Evolutionary conservation across 768 basidiomycete species (phyloP), one percentile per base, ranked within the genome.

Genomic region (Plicaturopsis crispa): DNA sequence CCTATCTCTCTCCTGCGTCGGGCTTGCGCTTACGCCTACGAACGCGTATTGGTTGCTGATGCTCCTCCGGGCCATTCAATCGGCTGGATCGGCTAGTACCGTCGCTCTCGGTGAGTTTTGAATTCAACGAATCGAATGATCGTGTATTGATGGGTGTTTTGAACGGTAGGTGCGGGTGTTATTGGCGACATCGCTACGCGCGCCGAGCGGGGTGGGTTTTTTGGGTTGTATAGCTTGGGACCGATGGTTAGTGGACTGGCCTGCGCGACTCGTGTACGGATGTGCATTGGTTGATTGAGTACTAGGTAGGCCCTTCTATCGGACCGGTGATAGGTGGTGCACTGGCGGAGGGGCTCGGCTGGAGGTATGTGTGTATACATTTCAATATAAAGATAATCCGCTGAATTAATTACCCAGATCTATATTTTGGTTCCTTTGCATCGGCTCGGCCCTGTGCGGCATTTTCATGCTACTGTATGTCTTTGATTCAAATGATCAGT

Each of bases 11-110:
- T 74, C 85, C 2, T 90, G 85, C 49, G 62, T 89, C 60, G 75
- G 73, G 30, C 48, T 73, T 6, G 72, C 72, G 4, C 49, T 70
- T 7, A 59, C 62, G 14, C 71, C 72, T 1, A 69, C 67, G 0
- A 50, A 59, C 4, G 81, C 69, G 3, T 91, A 84, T 53, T 90
- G 84, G 85, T 60, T 87, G 4, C 62, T 91, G 8, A 70, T 91
- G 63, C 47, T 91, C 12, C 67, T 92, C n/a, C 73, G 89, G 17
- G 85, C 82, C 43, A 24, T 90, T 3, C 88, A 91, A 63, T 79
- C 84, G 2, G 70, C 78, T 3, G 87, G 88, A 1, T 85, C 80
- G 2, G 83, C 86, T 0, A 84, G 84, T 40, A 85, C 83, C 0
- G 68, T 87, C 43, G 84, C 84, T 0, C 63, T 89, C 16, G 84